A percentile compares a stretch with the other conserved stretches of the same genome.
phyloP scores from a whole-genome alignment of 495 filamentous ascomycete species.

The Aspergillus nanangensis region DNA sequence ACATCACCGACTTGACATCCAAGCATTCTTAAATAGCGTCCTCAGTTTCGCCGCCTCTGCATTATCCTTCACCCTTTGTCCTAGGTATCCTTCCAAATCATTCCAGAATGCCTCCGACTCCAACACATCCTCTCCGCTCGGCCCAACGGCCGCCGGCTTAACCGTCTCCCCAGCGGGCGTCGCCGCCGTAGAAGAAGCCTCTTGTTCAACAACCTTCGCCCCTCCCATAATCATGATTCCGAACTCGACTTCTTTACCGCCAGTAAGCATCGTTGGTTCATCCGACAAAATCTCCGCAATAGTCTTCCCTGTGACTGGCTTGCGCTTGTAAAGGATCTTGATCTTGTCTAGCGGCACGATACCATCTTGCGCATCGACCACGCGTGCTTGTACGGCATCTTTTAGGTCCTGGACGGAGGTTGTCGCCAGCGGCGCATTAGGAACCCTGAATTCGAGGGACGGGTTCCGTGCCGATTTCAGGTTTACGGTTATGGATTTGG shows the following conservation, averaged over 20 bases:
- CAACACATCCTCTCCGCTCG: slow-evolving; percentile 56
- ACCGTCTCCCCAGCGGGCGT: slow-evolving; percentile 25
- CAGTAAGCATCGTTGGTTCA: slow-evolving; percentile 31
- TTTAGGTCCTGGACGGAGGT: slow-evolving; percentile 76
- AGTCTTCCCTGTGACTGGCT: slow-evolving; percentile 63
- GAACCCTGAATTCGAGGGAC: slow-evolving; percentile 55
- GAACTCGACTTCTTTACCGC: slow-evolving; percentile 58
- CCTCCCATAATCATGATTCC: slow-evolving; percentile 82
- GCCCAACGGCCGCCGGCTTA: slow-evolving; percentile 47
- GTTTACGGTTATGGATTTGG: slow-evolving; percentile 50
- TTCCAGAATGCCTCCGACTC: slow-evolving; percentile 77
- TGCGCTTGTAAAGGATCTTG: slow-evolving; percentile 76
- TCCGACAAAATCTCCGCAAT: slow-evolving; percentile 47
- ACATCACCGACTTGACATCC: slow-evolving; percentile 41
- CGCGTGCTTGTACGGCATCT: slow-evolving; percentile 47
- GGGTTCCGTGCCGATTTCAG: slow-evolving; percentile 76
- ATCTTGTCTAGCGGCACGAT: slow-evolving; percentile 59
- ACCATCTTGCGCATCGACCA: slow-evolving; percentile 30
- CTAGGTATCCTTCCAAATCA: slow-evolving; percentile 77
- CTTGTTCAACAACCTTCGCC: slow-evolving; percentile 28
- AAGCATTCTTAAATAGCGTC: slow-evolving; percentile 65
- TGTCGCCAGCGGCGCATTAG: slow-evolving; percentile 50
- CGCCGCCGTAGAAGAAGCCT: slow-evolving; percentile 27
- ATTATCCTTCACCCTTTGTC: slow-evolving; percentile 72
- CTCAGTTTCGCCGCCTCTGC: slow-evolving; percentile 58